Base-by-base conservation (phyloP, 805 yeast genomes). In the Spencermartinsiella europaea region DNA sequence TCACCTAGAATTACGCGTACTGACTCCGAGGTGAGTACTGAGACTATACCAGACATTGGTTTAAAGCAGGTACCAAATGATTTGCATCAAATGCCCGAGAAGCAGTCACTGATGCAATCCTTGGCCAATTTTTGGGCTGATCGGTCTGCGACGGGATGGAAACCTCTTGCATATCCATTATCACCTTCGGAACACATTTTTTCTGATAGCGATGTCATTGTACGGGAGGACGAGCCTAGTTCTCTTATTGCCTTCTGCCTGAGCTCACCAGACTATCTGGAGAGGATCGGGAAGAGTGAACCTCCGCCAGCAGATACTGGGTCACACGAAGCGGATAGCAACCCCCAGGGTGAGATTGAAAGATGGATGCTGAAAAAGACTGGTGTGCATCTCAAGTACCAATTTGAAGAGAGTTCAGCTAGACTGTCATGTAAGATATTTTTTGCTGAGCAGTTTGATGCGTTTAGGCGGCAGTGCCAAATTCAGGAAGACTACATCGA, bases 111-210 rank as follows among this genome's bases (percentile, higher is more conserved):
- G 31, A 76, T 93, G 69, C 87, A 85, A 57, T 80, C 95, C 0
- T 69, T 95, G 46, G 79, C 95, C 0, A 87, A 82, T 57, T 93
- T 93, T 65, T 93, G 98, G 98, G 97, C 97, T 1, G 98, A 93
- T 66, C 71, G 99, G 58, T 86, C 98, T 0, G 93, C 97, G 0
- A 83, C 95, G 1, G 73, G 93, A 17, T 95, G 98, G 98, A 89
- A 86, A 54, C 95, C 96, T 0, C 70, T 93, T 28, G 83, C 78
- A 16, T 90, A 89, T 64, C 96, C 98, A 1, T 71, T 90, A 45
- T 74, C 67, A 1, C 75, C 89, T 0, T 75, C 83, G 0, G 98
- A 93, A 60, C 98, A 93, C 62, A 79, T 91, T 1, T 93, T 93
- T 70, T 88, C 87, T 16, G 98, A 95, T 60, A 86, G 95, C 5